Conservation (phyloP, 148 eudicot species). For the Rhododendron ferrugineum region DNA sequence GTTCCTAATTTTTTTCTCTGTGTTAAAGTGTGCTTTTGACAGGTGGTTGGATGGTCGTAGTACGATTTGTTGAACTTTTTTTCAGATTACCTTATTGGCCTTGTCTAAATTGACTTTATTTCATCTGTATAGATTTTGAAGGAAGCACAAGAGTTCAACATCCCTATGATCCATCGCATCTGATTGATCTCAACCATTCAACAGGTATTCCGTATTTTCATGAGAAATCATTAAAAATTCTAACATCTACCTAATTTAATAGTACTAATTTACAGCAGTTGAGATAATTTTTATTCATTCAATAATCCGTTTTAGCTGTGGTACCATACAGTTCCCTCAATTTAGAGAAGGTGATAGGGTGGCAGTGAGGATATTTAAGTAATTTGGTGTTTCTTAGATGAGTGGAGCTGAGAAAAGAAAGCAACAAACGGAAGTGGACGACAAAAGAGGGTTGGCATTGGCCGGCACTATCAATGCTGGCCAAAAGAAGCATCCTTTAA, state of each 20-base stretch:
- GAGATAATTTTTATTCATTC: neutral
- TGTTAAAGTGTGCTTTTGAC: slow-evolving; percentile 3
- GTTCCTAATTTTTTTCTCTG: neutral
- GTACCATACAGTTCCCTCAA: neutral
- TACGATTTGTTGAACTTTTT: slow-evolving; percentile 11
- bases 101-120: slow-evolving; percentile 7
- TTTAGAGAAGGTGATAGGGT: neutral
- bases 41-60: slow-evolving; percentile 16
- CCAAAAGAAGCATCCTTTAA: slow-evolving; percentile 5
- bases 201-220: neutral
- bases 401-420: slow-evolving; percentile 2
- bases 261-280: neutral
- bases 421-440: slow-evolving; percentile 12
- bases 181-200: slow-evolving; percentile 3
- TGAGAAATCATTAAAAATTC: slow-evolving; percentile 3
- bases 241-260: neutral
- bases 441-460: neutral
- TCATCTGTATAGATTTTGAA: neutral
- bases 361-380: neutral
- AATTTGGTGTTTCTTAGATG: neutral
- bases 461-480: slow-evolving; percentile 6
- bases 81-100: slow-evolving; percentile 12
- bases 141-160: neutral
- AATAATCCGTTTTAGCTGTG: neutral
- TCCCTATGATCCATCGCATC: neutral